Base-by-base conservation (phyloP, 163 green algal genomes). In the Picocystis sp. region DNA sequence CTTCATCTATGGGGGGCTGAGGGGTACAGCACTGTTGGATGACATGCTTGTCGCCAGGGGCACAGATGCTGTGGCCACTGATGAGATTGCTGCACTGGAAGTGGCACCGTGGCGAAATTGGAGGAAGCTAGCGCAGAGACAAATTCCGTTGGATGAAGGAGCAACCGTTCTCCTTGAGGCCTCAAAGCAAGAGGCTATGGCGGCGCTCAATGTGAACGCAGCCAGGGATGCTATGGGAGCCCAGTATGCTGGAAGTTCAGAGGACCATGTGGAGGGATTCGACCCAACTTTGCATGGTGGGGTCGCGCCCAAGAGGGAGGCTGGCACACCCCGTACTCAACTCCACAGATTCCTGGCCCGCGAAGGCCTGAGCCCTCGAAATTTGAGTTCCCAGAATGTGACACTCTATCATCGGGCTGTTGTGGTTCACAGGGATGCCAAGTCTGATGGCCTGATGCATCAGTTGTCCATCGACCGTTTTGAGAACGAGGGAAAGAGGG, bases 381-480 rank as follows among this genome's bases (percentile, higher is more conserved):
- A 38, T 38, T 38, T 38, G 29, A 38, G 29, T 38, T 38, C 29
- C 29, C 29, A 38, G n/a, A 35, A 54, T 14, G 47, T 54, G 5
- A 33, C 25, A 6, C 47, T 68, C 46, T 51, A 68, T 38, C 45
- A 70, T 41, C 58, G 57, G 21, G 57, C 53, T 17, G 83, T 94
- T 17, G 88, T 98, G 42, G 89, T 96, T 13, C 78, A 84, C 23
- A 83, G 92, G 53, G 80, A 83, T 24, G 49, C 68, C 33, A 41
- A 45, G 44, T 50, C 95, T 51, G 74, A 83, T 2, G 83, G 91
- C 23, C 64, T 98, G 35, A 86, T 99, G 41, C 67, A 89, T 43
- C 85, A 97, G 75, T 73, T 99, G 29, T 90, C 74, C 2, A 95
- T 99, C 24, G 90, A 98, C 60, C 85, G 94, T 71, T 93, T 99